These are phyloP conservation scores for Jimgerdemannia flammicorona DNA, from an alignment of 192 early-diverging fungal genomes.

Conservation along the genomic window DNA sequence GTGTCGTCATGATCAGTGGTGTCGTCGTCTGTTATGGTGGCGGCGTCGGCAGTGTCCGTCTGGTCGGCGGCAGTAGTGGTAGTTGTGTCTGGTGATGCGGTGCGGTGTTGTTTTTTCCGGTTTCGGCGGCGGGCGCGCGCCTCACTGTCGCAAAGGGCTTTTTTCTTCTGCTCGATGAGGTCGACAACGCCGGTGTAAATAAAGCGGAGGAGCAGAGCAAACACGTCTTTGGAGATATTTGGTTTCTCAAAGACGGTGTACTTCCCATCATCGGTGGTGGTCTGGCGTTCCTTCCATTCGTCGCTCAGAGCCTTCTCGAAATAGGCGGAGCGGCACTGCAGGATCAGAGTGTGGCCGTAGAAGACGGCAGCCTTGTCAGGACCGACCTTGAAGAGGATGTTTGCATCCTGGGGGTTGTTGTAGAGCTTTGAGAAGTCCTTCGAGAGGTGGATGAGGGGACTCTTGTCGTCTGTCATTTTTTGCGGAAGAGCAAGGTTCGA, in stretches of 20 bases:
- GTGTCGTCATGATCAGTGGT: neutral
- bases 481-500: too few species aligned
- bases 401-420: slow-evolving; percentile 13
- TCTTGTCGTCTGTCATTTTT: too few species aligned
- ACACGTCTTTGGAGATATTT: slow-evolving; percentile 13
- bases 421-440: slow-evolving; percentile 17
- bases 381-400: slow-evolving; percentile 17
- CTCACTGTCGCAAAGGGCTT: neutral
- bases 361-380: slow-evolving; percentile 6
- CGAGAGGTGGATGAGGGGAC: slow-evolving; percentile 4
- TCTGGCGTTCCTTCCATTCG: neutral
- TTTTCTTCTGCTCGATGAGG: slow-evolving; percentile 9
- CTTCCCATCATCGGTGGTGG: neutral
- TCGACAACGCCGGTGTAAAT: slow-evolving; percentile 11
- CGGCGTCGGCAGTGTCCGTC: neutral
- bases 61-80: too few species aligned
- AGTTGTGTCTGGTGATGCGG: neutral
- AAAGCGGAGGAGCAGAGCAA: slow-evolving; percentile 10
- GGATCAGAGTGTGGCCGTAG: slow-evolving; percentile 13
- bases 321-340: slow-evolving; percentile 12
- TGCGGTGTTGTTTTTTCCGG: neutral
- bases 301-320: slow-evolving; percentile 11
- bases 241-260: slow-evolving; percentile 18
- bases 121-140: neutral
- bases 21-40: neutral